Conservation (phyloP, 139 green algal species). For the Chlamydomonas asymmetrica region DNA sequence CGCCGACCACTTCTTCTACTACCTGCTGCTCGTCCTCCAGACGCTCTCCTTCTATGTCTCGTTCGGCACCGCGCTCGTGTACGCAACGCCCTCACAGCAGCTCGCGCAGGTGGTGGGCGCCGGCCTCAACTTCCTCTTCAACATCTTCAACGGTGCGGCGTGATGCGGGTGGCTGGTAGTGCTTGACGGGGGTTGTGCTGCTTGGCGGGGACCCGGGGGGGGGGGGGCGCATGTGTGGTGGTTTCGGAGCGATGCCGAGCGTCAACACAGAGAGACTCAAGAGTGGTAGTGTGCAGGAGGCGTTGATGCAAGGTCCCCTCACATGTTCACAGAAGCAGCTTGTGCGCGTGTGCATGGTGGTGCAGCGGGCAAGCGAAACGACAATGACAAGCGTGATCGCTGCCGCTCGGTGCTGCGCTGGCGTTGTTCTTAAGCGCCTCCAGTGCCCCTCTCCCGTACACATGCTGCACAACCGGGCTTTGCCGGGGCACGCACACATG, state of each 20-base stretch:
- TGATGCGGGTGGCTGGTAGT: too few relatives aligned
- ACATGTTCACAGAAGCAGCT: too few relatives aligned
- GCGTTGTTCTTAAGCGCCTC: too few relatives aligned
- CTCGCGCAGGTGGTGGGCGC: slow-evolving; percentile 42
- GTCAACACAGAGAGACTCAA: background rate
- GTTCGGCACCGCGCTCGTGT: slow-evolving; percentile 39
- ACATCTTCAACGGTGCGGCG: slow-evolving; percentile 25
- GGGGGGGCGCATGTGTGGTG: background rate
- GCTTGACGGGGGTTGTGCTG: background rate
- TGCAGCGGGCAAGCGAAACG: too few relatives aligned
- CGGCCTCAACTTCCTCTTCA: slow-evolving; percentile 45
- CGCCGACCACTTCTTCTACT: slow-evolving; percentile 46
- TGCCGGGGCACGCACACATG: too few relatives aligned
- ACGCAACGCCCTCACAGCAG: slow-evolving; percentile 44
- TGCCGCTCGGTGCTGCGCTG: too few relatives aligned
- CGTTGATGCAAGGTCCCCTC: too few relatives aligned
- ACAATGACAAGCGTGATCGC: too few relatives aligned
- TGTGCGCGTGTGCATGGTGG: too few relatives aligned
- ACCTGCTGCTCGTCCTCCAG: slow-evolving; percentile 34
- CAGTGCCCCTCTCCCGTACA: too few relatives aligned
- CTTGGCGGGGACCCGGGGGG: background rate
- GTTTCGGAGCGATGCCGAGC: too few relatives aligned
- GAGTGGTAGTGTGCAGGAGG: background rate
- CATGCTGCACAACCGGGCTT: too few relatives aligned
- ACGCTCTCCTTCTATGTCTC: slow-evolving; percentile 41